Conservation (phyloP, 2,329 filamentous ascomycete genomes). For the Pseudogymnoascus sp. region DNA sequence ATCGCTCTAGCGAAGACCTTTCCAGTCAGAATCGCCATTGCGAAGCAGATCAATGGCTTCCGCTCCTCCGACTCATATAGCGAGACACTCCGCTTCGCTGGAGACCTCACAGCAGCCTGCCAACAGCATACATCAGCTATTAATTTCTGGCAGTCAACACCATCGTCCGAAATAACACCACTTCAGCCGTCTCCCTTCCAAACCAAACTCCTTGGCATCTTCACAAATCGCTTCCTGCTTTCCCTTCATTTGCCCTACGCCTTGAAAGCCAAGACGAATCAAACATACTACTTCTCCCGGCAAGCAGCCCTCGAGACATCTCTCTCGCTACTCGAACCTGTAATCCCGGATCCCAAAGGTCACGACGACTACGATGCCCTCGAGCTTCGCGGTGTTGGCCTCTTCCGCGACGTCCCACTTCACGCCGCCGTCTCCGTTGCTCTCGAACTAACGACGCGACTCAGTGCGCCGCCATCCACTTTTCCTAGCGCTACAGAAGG, state of each 20-base stretch:
- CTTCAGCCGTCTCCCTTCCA: slow-evolving; percentile 29
- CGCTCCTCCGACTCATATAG: slow-evolving; percentile 36
- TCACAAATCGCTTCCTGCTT: slow-evolving; percentile 46
- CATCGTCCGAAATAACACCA: neutral
- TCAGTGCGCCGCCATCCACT: slow-evolving; percentile 28
- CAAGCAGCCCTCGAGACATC: slow-evolving; percentile 38
- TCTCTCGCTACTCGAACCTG: slow-evolving; percentile 18
- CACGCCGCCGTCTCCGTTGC: slow-evolving; percentile 36
- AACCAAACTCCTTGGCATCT: slow-evolving; percentile 41
- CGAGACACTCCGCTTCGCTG: slow-evolving; percentile 39
- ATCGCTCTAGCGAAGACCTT: slow-evolving; percentile 40
- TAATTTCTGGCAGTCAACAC: neutral
- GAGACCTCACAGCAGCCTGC: slow-evolving; percentile 32
- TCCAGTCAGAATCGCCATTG: slow-evolving; percentile 36
- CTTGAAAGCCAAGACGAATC: slow-evolving; percentile 33
- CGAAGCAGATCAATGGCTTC: slow-evolving; percentile 41
- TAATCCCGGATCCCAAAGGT: neutral
- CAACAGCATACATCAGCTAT: neutral
- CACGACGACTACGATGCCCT: slow-evolving; percentile 30
- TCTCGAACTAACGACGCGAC: slow-evolving; percentile 40
- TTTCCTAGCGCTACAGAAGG: slow-evolving; percentile 20
- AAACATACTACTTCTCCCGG: slow-evolving; percentile 40
- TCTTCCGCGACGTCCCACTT: slow-evolving; percentile 35
- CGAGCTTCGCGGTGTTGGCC: slow-evolving; percentile 32
- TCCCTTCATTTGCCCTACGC: slow-evolving; percentile 43